Evolutionary conservation across 192 early-diverging fungal genomes (phyloP).

Genomic region (Lobosporangium transversale): DNA sequence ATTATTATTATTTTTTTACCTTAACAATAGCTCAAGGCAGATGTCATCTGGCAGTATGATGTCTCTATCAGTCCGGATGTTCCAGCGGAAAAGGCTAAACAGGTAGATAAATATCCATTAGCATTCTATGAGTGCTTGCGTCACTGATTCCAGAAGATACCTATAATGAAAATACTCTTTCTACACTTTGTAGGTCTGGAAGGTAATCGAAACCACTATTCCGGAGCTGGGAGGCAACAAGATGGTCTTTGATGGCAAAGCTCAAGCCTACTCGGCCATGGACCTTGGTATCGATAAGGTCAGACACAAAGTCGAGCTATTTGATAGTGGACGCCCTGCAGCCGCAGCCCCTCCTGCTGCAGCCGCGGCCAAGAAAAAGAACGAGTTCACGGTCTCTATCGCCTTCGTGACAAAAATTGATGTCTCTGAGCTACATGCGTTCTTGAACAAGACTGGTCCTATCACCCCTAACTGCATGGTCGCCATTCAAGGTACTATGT

Average conservation of each 20-base stretch:
- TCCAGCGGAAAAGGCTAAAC: conserved; percentile 29
- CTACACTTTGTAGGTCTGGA: conserved; percentile 33
- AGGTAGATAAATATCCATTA: conserved; percentile 9
- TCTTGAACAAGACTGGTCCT: conserved; percentile 23
- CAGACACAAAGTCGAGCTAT: conserved; percentile 23
- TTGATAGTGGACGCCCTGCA: conserved; percentile 6
- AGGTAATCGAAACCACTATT: conserved; percentile 21
- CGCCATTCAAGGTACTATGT: conserved; percentile 30
- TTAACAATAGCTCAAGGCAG: conserved; percentile 20
- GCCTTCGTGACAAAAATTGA: conserved; percentile 12
- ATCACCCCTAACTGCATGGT: conserved; percentile 27
- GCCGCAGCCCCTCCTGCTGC: neutral
- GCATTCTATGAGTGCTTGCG: neutral
- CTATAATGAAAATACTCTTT: too few relatives aligned
- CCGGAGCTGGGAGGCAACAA: conserved; percentile 30
- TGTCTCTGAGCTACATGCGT: conserved; percentile 31
- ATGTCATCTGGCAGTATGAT: conserved; percentile 47
- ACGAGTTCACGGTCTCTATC: conserved; percentile 44
- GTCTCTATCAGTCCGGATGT: conserved; percentile 37
- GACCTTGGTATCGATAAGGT: conserved; percentile 19
- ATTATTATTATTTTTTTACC: neutral
- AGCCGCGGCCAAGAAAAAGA: conserved; percentile 9
- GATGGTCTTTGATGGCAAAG: conserved; percentile 37
- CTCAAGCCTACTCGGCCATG: conserved; percentile 28
- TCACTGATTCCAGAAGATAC: neutral